Conservation (phyloP, 1,139 yeast genomes). For the Arxiozyma telluris region DNA sequence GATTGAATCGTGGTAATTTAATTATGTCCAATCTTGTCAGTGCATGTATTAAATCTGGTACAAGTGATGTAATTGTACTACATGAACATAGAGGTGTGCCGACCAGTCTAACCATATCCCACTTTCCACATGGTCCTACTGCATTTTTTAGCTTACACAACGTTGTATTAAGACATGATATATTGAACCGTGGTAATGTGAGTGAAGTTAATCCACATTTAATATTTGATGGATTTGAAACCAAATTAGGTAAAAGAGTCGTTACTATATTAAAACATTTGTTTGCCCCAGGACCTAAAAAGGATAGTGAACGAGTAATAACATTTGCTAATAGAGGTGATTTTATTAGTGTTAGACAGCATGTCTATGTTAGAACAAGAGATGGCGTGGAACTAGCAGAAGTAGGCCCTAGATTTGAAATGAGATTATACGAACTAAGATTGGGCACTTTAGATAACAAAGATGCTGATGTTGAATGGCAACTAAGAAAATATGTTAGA, state of each 20-base stretch:
- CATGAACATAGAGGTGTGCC: constrained; percentile 99
- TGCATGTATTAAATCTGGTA: constrained; percentile 67
- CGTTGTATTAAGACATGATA: constrained; percentile 89
- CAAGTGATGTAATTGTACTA: constrained; percentile 73
- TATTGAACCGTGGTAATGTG: constrained; percentile 75
- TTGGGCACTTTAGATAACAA: constrained; percentile 88
- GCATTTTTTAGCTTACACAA: constrained; percentile 91
- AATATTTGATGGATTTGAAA: constrained; percentile 83
- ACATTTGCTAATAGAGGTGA: constrained; percentile 88
- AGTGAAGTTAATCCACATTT: constrained; percentile 91
- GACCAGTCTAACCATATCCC: constrained; percentile 83
- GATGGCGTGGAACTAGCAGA: constrained; percentile 90
- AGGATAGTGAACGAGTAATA: constrained; percentile 78
- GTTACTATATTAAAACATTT: constrained; percentile 74
- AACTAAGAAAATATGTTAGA: constrained; percentile 80
- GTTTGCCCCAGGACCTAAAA: constrained; percentile 95
- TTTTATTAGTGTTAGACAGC: constrained; percentile 89
- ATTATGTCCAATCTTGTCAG: constrained; percentile 77
- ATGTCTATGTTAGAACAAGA: constrained; percentile 79
- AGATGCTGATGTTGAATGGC: constrained; percentile 99
- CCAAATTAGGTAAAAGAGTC: constrained; percentile 76
- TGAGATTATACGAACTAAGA: constrained; percentile 81
- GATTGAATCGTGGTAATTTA: constrained; percentile 89
- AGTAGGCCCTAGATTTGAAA: constrained; percentile 97
- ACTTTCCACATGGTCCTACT: constrained; percentile 97